Conservation (phyloP, 306 rosid species). For the Geum urbanum region DNA sequence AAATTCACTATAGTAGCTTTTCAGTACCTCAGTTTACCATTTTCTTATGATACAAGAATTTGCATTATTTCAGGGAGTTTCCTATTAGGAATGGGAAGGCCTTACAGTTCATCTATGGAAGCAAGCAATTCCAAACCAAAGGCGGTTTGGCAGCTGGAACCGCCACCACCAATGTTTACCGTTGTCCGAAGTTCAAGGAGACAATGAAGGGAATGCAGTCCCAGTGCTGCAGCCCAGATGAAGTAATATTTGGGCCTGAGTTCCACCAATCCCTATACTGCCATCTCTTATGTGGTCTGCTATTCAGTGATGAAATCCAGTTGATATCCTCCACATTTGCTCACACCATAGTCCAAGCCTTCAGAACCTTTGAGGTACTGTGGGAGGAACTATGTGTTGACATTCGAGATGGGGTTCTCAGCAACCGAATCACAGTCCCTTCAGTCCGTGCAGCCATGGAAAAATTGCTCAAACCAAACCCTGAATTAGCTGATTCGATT, state of each 20-base stretch:
- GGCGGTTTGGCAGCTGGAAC: conserved; percentile 82
- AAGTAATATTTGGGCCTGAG: conserved; percentile 76
- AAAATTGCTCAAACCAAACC: conserved; percentile 68
- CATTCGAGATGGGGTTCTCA: conserved; percentile 60
- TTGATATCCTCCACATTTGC: conserved; percentile 67
- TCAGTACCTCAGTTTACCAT: not conserved
- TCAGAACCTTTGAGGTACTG: conserved; percentile 64
- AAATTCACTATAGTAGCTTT: not conserved
- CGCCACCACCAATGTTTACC: conserved; percentile 77
- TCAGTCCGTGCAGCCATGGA: conserved; percentile 57
- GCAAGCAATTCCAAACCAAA: conserved; percentile 62
- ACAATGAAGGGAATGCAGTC: conserved; percentile 54
- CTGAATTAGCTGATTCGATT: conserved; percentile 63
- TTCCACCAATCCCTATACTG: conserved; percentile 83
- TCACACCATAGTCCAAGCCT: conserved; percentile 71
- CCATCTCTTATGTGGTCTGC: conserved; percentile 81
- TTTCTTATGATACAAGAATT: conserved; percentile 15
- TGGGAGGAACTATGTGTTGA: conserved; percentile 74
- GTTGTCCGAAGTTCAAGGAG: conserved; percentile 29
- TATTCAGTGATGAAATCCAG: conserved; percentile 58
- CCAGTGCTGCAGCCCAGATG: conserved; percentile 73
- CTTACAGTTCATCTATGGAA: conserved; percentile 68
- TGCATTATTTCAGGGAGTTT: conserved; percentile 49
- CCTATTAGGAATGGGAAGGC: conserved; percentile 76
- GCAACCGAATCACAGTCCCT: conserved; percentile 42